Percentiles rank a stretch among this genome's conserved stretches.
Evolutionary conservation across 2,329 filamentous ascomycete genomes (phyloP).

Genomic region (Diaporthe destruens): DNA sequence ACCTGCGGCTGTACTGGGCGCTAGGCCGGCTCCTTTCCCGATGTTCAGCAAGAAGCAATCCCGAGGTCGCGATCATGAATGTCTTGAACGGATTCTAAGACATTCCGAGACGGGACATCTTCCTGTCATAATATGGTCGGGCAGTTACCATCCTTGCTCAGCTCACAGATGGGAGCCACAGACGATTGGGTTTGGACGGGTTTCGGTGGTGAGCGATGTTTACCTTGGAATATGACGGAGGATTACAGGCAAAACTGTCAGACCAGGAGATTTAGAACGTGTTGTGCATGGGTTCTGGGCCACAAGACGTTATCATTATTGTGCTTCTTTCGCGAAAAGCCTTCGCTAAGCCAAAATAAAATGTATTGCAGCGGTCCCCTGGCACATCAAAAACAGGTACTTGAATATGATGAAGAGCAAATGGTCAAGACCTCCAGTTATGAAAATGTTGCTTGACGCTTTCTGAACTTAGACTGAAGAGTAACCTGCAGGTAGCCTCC

Average conservation of each 20-base stretch:
- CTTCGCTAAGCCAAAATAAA: no score
- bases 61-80: not conserved
- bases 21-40: constrained; percentile 23
- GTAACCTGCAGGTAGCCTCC: not conserved
- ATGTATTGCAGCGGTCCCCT: no score
- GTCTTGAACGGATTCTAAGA: not conserved
- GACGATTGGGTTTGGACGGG: no score
- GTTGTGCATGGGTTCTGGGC: no score
- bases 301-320: not conserved
- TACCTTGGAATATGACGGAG: not conserved
- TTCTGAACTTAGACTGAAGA: not conserved
- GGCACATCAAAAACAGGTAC: not conserved
- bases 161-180: no score
- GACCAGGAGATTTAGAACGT: no score
- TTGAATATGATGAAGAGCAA: no score
- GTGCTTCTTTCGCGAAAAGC: not conserved
- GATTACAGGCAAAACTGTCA: not conserved
- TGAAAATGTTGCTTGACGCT: not conserved
- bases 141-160: not conserved
- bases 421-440: not conserved
- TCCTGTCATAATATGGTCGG: not conserved
- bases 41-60: not conserved
- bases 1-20: constrained; percentile 14
- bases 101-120: not conserved
- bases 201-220: not conserved